Percentiles rank a stretch among this genome's conserved stretches.
Conservation (phyloP, 768 basidiomycete genomes). For the Lactarius sanguifluus region DNA sequence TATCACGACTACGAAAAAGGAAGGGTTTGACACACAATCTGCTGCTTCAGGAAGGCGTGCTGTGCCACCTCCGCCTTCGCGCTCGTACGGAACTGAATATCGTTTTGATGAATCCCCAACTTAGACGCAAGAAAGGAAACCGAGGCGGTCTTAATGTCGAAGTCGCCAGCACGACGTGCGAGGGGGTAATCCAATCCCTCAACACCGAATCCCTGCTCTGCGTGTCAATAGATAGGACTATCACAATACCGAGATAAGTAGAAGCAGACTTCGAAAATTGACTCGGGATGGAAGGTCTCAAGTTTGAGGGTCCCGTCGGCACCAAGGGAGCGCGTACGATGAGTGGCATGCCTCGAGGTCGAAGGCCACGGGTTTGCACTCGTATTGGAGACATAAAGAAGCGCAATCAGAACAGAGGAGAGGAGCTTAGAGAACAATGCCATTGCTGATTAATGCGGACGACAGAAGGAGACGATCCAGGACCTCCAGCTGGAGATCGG, state of each 20-base stretch:
- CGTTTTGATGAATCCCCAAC: constrained; percentile 27
- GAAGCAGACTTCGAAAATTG: constrained; percentile 31
- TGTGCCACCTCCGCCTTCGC: constrained; percentile 25
- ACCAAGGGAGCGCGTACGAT: constrained; percentile 30
- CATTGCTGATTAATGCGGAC: constrained; percentile 6
- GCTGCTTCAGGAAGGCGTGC: constrained; percentile 9
- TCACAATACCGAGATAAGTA: background rate
- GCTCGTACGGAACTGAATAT: constrained; percentile 27
- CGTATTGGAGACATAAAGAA: constrained; percentile 29
- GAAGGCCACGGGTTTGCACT: constrained; percentile 30
- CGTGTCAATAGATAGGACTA: background rate
- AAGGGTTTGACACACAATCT: constrained; percentile 12
- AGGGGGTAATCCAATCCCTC: constrained; percentile 29
- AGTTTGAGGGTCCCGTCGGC: constrained; percentile 25
- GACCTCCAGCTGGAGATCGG: background rate
- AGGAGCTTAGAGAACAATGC: constrained; percentile 30
- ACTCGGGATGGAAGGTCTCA: constrained; percentile 34
- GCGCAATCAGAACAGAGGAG: constrained; percentile 31
- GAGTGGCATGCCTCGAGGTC: constrained; percentile 31
- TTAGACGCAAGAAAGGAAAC: constrained; percentile 32
- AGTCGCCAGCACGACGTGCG: constrained; percentile 26
- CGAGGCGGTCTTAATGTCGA: constrained; percentile 30
- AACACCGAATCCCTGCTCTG: constrained; percentile 31
- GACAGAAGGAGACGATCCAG: background rate
- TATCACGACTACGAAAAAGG: background rate